phyloP scores from a whole-genome alignment of 2,329 filamentous ascomycete species.

The Scopulariopsis brevicaulis region DNA sequence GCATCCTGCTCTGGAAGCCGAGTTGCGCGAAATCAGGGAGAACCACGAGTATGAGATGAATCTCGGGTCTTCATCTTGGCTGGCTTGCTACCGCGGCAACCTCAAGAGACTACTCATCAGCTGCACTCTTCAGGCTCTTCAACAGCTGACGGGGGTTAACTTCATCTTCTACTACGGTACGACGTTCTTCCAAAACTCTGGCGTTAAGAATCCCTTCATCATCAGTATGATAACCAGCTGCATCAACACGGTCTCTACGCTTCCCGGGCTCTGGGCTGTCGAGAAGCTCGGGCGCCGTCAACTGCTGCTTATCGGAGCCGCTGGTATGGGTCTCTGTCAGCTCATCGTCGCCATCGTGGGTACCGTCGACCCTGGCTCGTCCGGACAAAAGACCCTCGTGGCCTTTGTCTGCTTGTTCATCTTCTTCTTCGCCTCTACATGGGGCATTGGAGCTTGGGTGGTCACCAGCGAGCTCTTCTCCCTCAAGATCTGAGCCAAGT shows the following conservation, averaged over 20 bases:
- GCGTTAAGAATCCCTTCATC: constrained; percentile 21
- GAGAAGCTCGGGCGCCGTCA: constrained; percentile 33
- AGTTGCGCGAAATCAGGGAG: constrained; percentile 47
- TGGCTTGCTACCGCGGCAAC: constrained; percentile 32
- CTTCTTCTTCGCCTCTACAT: constrained; percentile 64
- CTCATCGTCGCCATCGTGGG: constrained; percentile 49
- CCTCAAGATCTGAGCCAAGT: constrained; percentile 51
- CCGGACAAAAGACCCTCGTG: constrained; percentile 44
- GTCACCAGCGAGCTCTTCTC: constrained; percentile 48
- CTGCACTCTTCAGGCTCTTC: constrained; percentile 50
- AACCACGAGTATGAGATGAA: constrained; percentile 48
- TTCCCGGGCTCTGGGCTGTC: constrained; percentile 23
- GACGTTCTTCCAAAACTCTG: constrained; percentile 25
- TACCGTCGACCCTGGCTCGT: constrained; percentile 42
- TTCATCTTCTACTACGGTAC: constrained; percentile 25
- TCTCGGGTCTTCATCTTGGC: constrained; percentile 27
- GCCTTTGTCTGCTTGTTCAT: constrained; percentile 61
- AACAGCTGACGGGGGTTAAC: constrained; percentile 31
- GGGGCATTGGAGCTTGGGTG: constrained; percentile 41
- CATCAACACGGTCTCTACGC: constrained; percentile 24
- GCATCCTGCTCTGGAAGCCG: constrained; percentile 43
- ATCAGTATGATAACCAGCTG: constrained; percentile 25
- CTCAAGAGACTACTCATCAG: constrained; percentile 43
- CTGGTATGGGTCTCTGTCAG: constrained; percentile 49
- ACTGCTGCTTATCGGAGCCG: constrained; percentile 52